A percentile compares a stretch with the other conserved stretches of the same genome.
Evolutionary conservation across 139 green algal genomes (phyloP).

Genomic region (Ettlia oleoabundans): DNA sequence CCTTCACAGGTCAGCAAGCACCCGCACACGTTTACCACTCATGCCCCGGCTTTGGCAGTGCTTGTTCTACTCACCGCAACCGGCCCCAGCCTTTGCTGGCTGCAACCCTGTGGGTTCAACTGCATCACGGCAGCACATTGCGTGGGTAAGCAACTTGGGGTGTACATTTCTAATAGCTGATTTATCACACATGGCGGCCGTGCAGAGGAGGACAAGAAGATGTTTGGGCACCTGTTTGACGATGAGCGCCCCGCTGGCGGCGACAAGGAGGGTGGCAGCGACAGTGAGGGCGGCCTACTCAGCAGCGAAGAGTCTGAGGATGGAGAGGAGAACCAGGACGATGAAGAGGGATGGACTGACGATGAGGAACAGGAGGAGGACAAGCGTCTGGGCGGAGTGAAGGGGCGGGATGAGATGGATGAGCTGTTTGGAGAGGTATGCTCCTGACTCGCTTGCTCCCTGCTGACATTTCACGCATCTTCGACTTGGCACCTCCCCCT

Average conservation of each 20-base stretch:
- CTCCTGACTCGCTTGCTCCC: neutral
- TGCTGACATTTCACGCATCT: neutral
- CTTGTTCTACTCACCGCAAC: too few relatives aligned
- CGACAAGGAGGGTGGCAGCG: constrained; percentile 47
- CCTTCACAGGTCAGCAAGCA: constrained; percentile 73
- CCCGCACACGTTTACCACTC: too few relatives aligned
- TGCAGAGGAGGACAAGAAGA: constrained; percentile 79
- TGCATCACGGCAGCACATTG: too few relatives aligned
- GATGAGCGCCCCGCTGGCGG: neutral
- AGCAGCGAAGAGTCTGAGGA: constrained; percentile 42
- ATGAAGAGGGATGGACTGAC: constrained; percentile 20
- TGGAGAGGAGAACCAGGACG: constrained; percentile 38
- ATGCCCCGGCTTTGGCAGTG: neutral
- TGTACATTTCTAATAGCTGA: too few relatives aligned
- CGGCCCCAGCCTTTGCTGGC: too few relatives aligned
- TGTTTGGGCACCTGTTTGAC: constrained; percentile 78
- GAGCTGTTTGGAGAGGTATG: constrained; percentile 27
- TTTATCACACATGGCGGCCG: neutral
- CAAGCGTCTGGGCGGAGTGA: neutral
- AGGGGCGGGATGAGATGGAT: constrained; percentile 15
- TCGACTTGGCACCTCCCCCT: neutral
- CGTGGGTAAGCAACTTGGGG: too few relatives aligned
- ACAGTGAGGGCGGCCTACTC: constrained; percentile 40
- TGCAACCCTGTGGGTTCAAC: too few relatives aligned
- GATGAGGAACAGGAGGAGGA: constrained; percentile 18